Conservation (phyloP, 441 rosid species). For the Corymbia citriodora region DNA sequence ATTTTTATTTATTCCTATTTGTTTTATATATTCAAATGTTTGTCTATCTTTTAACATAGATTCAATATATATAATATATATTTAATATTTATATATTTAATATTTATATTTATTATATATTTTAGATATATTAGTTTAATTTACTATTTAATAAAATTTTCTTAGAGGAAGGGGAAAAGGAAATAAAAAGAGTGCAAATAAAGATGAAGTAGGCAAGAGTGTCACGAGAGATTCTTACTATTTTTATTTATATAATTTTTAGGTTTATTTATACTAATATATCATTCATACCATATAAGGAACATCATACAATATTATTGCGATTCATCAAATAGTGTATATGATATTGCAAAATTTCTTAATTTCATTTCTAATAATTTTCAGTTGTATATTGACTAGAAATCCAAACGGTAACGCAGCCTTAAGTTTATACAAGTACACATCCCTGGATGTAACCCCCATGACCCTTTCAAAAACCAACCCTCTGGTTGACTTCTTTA, state of each 20-base stretch:
- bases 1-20: background rate
- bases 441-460: background rate
- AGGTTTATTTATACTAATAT: too few species aligned
- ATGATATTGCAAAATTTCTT: too few species aligned
- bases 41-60: too few species aligned
- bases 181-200: background rate
- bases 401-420: accelerated
- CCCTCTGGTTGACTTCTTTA: background rate
- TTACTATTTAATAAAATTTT: too few species aligned
- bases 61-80: too few species aligned
- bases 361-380: too few species aligned
- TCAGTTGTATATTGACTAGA: accelerated
- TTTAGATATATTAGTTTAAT: background rate
- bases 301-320: background rate
- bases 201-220: background rate
- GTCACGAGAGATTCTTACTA: too few species aligned
- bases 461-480: background rate
- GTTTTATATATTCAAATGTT: too few species aligned
- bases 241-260: too few species aligned
- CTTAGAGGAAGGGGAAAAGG: background rate
- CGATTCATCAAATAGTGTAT: accelerated
- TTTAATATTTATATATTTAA: too few species aligned
- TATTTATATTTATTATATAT: too few species aligned
- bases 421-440: background rate
- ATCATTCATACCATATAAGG: accelerated